A percentile compares a stretch with the other conserved stretches of the same genome.
phyloP scores from a whole-genome alignment of 2,329 filamentous ascomycete genomes.

The Hypoxylon sp. region DNA sequence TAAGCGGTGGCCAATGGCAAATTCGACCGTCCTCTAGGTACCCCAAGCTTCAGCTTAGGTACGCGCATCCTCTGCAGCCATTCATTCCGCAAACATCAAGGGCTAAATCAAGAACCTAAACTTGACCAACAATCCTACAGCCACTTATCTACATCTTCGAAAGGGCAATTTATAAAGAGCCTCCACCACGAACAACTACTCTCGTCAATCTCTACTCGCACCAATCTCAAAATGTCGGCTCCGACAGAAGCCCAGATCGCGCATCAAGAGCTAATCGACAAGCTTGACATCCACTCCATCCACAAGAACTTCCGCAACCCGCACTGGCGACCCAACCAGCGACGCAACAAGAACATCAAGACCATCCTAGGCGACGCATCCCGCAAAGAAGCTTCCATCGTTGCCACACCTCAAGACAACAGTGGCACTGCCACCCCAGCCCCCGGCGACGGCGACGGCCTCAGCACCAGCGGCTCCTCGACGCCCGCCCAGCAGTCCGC shows the following conservation, averaged over 20 bases:
- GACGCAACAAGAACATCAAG: conserved; percentile 99
- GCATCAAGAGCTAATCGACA: conserved; percentile 87
- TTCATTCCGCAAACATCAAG: not conserved
- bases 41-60: not conserved
- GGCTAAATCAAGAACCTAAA: not conserved
- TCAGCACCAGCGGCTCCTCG: conserved; percentile 70
- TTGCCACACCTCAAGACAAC: conserved; percentile 81
- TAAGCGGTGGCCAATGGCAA: conserved; percentile 55
- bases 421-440: conserved; percentile 81
- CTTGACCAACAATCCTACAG: not conserved
- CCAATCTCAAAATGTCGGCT: conserved; percentile 64
- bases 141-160: not conserved
- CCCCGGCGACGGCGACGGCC: conserved; percentile 60
- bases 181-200: not conserved
- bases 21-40: not conserved
- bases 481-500: conserved; percentile 62
- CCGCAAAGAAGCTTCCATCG: conserved; percentile 87
- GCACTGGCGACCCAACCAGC: conserved; percentile 90
- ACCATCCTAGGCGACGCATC: conserved; percentile 92
- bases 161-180: not conserved
- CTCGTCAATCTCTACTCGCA: conserved; percentile 20
- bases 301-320: conserved; percentile 92
- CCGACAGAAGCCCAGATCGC: conserved; percentile 80
- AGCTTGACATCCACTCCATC: conserved; percentile 89
- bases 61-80: not conserved